Base-by-base conservation (phyloP, 352 stramenopile genomes). In the Phytophthora lateralis region DNA sequence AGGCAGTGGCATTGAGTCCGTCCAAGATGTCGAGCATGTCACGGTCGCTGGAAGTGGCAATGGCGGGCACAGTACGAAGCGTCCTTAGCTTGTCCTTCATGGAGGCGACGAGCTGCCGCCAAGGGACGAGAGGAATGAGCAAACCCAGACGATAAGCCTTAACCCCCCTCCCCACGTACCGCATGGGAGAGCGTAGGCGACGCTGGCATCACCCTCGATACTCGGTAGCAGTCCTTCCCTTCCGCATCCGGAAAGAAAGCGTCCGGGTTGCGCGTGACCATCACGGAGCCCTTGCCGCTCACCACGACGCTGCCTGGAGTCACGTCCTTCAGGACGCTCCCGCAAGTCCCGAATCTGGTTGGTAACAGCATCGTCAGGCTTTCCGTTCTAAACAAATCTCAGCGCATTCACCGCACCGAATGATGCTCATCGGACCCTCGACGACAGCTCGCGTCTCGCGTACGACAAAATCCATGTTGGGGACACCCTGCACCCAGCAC, bases 381-480 rank as follows among this genome's bases (percentile, higher is more conserved):
- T 5, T 11, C 15, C 11, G 4, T 9, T 15, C 11, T 29, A 17
- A 10, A 27, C 10, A 15, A 42, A 4, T 29, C 15, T 14, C 10
- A 48, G 0, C 26, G 15, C 20, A 20, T 47, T n/a, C 20, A 26
- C 18, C 29, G n/a, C 17, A 77, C 62, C 82, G 82, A 21, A 88
- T 60, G 44, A 91, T 87, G 17, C 30, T 68, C 66, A 91, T 80
- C 4, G 73, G 66, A 0, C 80, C 80, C 9, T 69, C 39, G 3
- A 86, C 72, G 20, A 89, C 64, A 10, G 66, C 71, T 21, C 78
- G 63, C n/a, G 71, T 69, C 61, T 91, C 82, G 27, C 82, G 71
- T 15, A 90, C 80, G 17, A 89, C 63, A 60, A 91, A 91, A 60
- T 91, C 82, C 80, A 91, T 91, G 57, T 89, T 91, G 10, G 82